Percentiles rank a stretch among this genome's conserved stretches.
phyloP scores from a whole-genome alignment of 73 alveolate species.

The Paramecium primaurelia region DNA sequence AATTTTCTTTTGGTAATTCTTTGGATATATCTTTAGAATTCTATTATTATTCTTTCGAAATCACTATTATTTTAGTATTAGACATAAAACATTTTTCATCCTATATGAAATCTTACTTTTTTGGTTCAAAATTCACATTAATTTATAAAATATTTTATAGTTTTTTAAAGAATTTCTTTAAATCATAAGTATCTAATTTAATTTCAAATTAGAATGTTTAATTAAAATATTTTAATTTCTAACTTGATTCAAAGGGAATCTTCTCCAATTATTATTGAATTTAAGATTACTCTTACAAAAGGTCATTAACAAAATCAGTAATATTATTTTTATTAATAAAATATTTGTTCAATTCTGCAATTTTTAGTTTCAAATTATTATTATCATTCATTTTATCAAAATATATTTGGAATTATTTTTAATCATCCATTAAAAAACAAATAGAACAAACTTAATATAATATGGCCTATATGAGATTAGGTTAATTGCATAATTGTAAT shows the following conservation, averaged over 20 bases:
- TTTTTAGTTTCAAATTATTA: background rate
- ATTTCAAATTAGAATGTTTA: background rate
- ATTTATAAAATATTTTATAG: background rate
- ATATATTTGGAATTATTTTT: background rate
- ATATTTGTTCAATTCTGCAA: background rate
- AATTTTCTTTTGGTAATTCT: background rate
- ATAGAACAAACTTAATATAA: background rate
- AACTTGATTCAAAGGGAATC: background rate
- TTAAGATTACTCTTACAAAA: background rate
- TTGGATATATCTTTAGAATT: background rate
- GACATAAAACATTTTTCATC: background rate
- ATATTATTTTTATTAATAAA: background rate
- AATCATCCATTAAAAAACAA: slow-evolving; percentile 20
- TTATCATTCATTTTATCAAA: background rate
- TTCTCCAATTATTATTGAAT: background rate
- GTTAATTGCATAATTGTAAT: background rate
- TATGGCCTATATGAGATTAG: background rate
- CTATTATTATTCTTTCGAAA: background rate
- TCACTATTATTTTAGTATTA: background rate
- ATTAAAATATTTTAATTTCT: background rate
- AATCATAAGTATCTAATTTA: background rate
- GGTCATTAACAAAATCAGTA: background rate
- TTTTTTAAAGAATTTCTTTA: background rate
- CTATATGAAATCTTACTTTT: background rate
- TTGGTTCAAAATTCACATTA: background rate